These are phyloP conservation scores for Pythium brachiatum DNA, from an alignment of 352 stramenopile genomes.

Conservation along the genomic window DNA sequence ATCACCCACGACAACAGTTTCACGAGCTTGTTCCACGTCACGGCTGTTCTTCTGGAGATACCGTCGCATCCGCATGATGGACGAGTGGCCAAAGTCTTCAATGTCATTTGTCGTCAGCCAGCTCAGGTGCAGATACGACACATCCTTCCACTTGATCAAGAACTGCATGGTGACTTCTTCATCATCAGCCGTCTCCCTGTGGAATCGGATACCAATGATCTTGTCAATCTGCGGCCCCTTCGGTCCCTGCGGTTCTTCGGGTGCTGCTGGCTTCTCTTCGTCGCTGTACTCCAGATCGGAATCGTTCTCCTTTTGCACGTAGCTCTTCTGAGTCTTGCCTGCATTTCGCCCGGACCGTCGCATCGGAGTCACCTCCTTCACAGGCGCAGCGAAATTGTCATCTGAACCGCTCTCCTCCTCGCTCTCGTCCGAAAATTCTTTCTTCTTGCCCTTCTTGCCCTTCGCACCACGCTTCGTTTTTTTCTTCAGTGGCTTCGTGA, in stretches of 20 bases:
- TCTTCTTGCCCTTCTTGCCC: constrained; percentile 76
- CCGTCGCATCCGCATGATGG: constrained; percentile 79
- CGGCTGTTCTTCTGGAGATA: constrained; percentile 88
- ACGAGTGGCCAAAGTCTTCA: constrained; percentile 78
- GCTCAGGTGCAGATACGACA: constrained; percentile 97
- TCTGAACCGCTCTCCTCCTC: constrained; percentile 74
- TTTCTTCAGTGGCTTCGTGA: constrained; percentile 65
- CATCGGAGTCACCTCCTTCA: constrained; percentile 43
- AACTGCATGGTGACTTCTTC: constrained; percentile 92
- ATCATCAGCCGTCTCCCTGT: constrained; percentile 45
- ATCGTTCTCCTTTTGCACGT: constrained; percentile 78
- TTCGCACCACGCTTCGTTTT: constrained; percentile 45
- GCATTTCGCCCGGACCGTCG: constrained; percentile 78
- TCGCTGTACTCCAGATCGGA: constrained; percentile 67
- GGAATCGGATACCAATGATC: constrained; percentile 89
- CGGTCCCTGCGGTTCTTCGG: constrained; percentile 35
- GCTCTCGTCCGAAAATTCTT: constrained; percentile 69
- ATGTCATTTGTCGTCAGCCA: constrained; percentile 97
- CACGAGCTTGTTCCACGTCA: constrained; percentile 68
- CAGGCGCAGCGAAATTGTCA: constrained; percentile 39
- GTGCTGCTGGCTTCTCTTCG: constrained; percentile 51
- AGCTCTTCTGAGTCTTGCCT: constrained; percentile 83
- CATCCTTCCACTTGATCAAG: constrained; percentile 99
- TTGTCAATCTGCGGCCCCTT: constrained; percentile 91
- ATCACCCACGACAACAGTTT: constrained; percentile 69